These are phyloP conservation scores for Fusarium illudens DNA, from an alignment of 2,329 filamentous ascomycete species.

Conservation along the genomic window DNA sequence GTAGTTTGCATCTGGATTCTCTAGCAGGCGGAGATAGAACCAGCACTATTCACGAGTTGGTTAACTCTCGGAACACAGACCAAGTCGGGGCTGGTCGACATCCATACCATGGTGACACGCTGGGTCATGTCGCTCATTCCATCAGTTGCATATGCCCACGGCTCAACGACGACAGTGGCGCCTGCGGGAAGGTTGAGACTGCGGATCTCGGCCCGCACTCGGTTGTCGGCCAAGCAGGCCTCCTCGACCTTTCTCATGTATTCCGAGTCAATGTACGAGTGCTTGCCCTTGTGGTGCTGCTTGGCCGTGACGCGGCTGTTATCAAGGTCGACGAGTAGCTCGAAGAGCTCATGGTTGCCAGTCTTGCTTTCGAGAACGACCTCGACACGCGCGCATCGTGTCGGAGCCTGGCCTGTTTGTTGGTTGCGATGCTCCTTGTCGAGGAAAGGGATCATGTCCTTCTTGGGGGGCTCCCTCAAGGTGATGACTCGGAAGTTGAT, in stretches of 20 bases:
- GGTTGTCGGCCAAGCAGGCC: constrained; percentile 54
- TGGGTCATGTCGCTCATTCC: constrained; percentile 60
- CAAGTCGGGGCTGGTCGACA: neutral
- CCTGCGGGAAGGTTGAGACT: constrained; percentile 54
- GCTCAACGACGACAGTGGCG: constrained; percentile 58
- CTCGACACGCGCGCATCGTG: constrained; percentile 52
- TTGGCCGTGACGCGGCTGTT: constrained; percentile 31
- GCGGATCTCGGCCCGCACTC: constrained; percentile 54
- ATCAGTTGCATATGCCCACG: constrained; percentile 65
- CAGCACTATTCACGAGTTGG: constrained; percentile 29
- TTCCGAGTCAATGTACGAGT: constrained; percentile 57
- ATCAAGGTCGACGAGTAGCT: constrained; percentile 44
- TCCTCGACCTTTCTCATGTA: constrained; percentile 59
- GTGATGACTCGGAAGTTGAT: constrained; percentile 60
- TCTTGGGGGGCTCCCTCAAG: constrained; percentile 59
- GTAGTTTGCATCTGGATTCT: constrained; percentile 59
- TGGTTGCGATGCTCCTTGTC: constrained; percentile 49
- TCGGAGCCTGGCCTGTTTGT: constrained; percentile 21
- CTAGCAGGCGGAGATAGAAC: constrained; percentile 45
- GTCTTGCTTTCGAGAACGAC: constrained; percentile 37
- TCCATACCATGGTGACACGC: constrained; percentile 59
- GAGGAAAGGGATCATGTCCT: constrained; percentile 55
- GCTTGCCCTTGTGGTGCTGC: constrained; percentile 50
- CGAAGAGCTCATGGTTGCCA: constrained; percentile 38
- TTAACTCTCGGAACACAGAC: rapidly evolving